Conservation (phyloP, 2,329 filamentous ascomycete species). For the Claviceps paspali region DNA sequence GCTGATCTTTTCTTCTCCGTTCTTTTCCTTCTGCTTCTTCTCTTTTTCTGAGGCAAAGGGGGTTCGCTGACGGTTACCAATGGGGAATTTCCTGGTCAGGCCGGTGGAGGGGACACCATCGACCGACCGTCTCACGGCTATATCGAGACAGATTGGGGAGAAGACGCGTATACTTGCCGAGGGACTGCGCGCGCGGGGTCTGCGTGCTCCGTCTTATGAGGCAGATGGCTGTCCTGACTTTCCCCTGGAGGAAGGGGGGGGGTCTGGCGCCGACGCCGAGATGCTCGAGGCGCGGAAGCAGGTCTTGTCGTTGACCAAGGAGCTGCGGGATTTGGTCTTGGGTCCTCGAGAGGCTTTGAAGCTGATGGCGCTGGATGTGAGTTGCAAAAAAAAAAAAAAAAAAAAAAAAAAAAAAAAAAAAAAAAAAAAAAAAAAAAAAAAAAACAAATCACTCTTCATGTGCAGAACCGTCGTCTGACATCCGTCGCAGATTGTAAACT, state of each 20-base stretch:
- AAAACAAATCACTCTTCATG: background rate
- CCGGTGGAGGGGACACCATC: background rate
- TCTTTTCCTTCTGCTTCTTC: too few species aligned
- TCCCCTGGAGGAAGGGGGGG: constrained; percentile 5
- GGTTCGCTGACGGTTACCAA: too few species aligned
- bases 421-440: background rate
- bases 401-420: background rate
- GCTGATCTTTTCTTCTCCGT: too few species aligned
- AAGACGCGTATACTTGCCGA: constrained; percentile 9
- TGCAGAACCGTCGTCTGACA: too few species aligned
- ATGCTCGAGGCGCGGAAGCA: constrained; percentile 7
- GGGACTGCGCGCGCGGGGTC: constrained; percentile 7
- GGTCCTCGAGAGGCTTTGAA: constrained; percentile 11
- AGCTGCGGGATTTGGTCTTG: constrained; percentile 10
- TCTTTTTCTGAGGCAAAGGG: too few species aligned
- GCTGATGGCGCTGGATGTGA: constrained; percentile 15
- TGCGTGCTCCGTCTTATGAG: constrained; percentile 10
- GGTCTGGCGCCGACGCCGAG: constrained; percentile 5
- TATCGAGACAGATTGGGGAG: constrained; percentile 9
- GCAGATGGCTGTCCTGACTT: constrained; percentile 9
- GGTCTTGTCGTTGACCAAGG: constrained; percentile 10
- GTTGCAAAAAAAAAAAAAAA: too few species aligned
- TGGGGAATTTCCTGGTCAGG: constrained; percentile 1
- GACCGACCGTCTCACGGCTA: constrained; percentile 7
- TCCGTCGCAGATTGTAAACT: constrained; percentile 11